Conservation (phyloP, 768 basidiomycete species). For the Rhodocollybia butyracea region DNA sequence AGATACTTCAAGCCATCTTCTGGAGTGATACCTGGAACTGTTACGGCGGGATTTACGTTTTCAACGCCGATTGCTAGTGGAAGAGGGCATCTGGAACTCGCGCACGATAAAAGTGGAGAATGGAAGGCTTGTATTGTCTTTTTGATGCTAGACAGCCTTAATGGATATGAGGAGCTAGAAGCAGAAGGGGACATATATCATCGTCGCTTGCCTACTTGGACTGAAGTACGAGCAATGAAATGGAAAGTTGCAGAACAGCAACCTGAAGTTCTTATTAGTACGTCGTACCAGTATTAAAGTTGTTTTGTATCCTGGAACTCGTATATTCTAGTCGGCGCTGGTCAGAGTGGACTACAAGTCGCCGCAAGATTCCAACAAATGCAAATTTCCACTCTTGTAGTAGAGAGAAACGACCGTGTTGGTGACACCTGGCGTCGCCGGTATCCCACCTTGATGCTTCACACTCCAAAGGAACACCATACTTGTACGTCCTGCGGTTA, state of each 20-base stretch:
- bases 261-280: constrained; percentile 2
- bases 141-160: constrained; percentile 11
- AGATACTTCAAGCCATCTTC: neutral
- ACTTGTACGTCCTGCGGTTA: constrained; percentile 15
- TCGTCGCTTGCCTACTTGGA: neutral
- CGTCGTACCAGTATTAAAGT: too few relatives aligned
- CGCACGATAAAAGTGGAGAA: neutral
- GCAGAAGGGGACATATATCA: constrained; percentile 5
- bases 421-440: constrained; percentile 43
- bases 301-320: too few relatives aligned
- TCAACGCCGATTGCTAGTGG: constrained; percentile 1
- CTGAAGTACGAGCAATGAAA: neutral
- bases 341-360: constrained; percentile 39
- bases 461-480: constrained; percentile 29
- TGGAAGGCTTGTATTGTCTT: constrained; percentile 17
- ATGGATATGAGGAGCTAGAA: constrained; percentile 15
- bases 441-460: constrained; percentile 39
- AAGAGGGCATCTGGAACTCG: neutral
- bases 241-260: neutral
- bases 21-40: neutral
- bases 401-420: constrained; percentile 31
- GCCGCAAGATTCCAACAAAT: constrained; percentile 41
- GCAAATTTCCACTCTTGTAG: constrained; percentile 32
- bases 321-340: constrained; percentile 42
- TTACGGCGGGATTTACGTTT: neutral